These are phyloP conservation scores for Bipolaris victoriae DNA, from an alignment of 2,329 filamentous ascomycete genomes.

Conservation along the genomic window DNA sequence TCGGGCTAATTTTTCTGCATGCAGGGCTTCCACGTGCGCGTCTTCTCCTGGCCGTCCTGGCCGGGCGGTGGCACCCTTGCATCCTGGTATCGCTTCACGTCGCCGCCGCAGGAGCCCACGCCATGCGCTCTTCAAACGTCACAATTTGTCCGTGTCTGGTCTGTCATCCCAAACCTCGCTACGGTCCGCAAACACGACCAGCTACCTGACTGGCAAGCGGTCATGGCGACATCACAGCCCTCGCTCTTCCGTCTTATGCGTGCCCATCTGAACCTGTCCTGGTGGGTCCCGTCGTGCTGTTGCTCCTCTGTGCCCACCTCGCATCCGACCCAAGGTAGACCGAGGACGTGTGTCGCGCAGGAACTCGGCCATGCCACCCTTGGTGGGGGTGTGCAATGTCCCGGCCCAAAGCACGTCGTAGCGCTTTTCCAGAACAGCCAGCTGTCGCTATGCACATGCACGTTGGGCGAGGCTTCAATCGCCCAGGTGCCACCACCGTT, in stretches of 20 bases:
- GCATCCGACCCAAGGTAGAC: slow-evolving; percentile 26
- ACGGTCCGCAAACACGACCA: slow-evolving; percentile 24
- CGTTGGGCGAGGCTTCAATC: slow-evolving; percentile 24
- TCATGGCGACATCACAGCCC: slow-evolving; percentile 20
- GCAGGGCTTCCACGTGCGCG: slow-evolving; percentile 37
- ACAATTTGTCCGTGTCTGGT: slow-evolving; percentile 24
- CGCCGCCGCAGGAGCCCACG: slow-evolving; percentile 19
- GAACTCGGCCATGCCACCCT: slow-evolving; percentile 23
- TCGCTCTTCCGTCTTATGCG: slow-evolving; percentile 16
- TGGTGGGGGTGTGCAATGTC: slow-evolving; percentile 24
- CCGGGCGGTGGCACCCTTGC: slow-evolving; percentile 8
- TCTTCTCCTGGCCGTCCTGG: slow-evolving; percentile 5
- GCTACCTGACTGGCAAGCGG: slow-evolving; percentile 14
- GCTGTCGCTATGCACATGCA: slow-evolving; percentile 18
- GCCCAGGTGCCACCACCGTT: slow-evolving; percentile 28
- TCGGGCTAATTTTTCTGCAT: slow-evolving; percentile 18
- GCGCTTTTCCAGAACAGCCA: slow-evolving; percentile 33
- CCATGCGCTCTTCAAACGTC: slow-evolving; percentile 29
- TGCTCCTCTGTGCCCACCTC: slow-evolving; percentile 15
- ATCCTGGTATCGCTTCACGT: slow-evolving; percentile 21
- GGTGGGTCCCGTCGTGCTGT: slow-evolving; percentile 19
- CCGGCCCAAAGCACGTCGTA: slow-evolving; percentile 25
- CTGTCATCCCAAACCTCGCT: slow-evolving; percentile 20
- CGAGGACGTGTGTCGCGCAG: slow-evolving; percentile 30
- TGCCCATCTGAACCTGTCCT: slow-evolving; percentile 14